These are phyloP conservation scores for Globisporangium irregulare DNA, from an alignment of 352 stramenopile species.

Conservation along the genomic window DNA sequence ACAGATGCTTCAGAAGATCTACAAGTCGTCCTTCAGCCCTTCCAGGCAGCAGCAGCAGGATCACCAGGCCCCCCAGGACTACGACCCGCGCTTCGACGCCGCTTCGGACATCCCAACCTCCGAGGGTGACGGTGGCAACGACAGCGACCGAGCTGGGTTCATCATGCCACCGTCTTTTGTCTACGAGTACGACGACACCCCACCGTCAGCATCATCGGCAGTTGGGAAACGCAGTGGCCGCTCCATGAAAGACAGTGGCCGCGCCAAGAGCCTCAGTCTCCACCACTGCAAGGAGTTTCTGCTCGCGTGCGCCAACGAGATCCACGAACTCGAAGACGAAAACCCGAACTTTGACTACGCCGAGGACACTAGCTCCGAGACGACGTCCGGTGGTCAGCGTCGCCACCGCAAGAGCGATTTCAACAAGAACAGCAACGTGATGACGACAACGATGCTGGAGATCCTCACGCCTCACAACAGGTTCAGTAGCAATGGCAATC, in stretches of 20 bases:
- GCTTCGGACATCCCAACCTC: slow-evolving; percentile 16
- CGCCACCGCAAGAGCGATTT: slow-evolving; percentile 1
- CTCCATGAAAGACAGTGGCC: slow-evolving; percentile 28
- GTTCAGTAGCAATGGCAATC: background rate
- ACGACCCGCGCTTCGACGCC: slow-evolving; percentile 13
- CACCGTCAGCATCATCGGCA: slow-evolving; percentile 7
- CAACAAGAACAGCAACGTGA: background rate
- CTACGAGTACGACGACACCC: slow-evolving; percentile 15
- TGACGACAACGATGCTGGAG: background rate
- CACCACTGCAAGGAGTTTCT: slow-evolving; percentile 67
- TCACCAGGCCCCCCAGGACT: background rate
- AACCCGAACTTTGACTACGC: slow-evolving; percentile 71
- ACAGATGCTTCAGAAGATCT: slow-evolving; percentile 34
- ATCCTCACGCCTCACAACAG: background rate
- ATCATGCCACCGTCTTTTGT: slow-evolving; percentile 17
- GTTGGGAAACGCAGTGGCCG: background rate
- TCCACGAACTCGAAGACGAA: slow-evolving; percentile 74
- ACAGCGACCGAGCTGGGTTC: background rate
- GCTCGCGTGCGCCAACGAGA: slow-evolving; percentile 75
- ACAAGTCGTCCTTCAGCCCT: slow-evolving; percentile 6
- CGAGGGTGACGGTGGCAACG: background rate
- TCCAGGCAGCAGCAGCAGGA: background rate
- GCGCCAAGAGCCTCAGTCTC: slow-evolving; percentile 42
- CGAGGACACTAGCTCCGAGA: slow-evolving; percentile 39
- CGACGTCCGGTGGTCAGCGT: background rate